A percentile compares a stretch with the other conserved stretches of the same genome.
These are phyloP conservation scores for Diplosphaera chodatii DNA, from an alignment of 139 green algal species.

Conservation along the genomic window DNA sequence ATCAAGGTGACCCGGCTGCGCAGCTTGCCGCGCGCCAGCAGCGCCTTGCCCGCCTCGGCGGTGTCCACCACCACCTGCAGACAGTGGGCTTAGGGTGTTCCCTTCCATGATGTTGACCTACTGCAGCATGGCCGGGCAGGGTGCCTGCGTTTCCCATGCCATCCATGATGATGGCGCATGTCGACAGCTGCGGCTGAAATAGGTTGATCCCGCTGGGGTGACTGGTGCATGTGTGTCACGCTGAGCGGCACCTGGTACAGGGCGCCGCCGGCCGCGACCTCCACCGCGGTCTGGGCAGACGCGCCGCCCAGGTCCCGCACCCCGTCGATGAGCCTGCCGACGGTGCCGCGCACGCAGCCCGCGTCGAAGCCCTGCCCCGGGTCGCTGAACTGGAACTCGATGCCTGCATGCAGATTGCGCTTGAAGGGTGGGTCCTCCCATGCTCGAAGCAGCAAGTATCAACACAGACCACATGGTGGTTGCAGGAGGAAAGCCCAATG, in stretches of 20 bases:
- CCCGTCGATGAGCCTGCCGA: slow-evolving; percentile 78
- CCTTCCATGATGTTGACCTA: too few relatives aligned
- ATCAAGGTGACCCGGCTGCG: slow-evolving; percentile 91
- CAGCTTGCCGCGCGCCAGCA: slow-evolving; percentile 81
- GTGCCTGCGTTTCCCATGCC: background rate
- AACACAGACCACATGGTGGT: too few relatives aligned
- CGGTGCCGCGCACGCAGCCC: slow-evolving; percentile 66
- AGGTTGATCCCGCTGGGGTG: too few relatives aligned
- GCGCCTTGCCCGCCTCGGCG: slow-evolving; percentile 75
- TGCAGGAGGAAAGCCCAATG: too few relatives aligned
- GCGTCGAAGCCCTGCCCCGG: slow-evolving; percentile 67
- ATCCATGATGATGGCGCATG: too few relatives aligned
- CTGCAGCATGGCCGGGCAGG: too few relatives aligned
- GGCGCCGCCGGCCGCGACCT: slow-evolving; percentile 91
- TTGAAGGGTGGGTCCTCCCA: too few relatives aligned
- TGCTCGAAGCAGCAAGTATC: slow-evolving; percentile 11
- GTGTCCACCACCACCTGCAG: slow-evolving; percentile 80
- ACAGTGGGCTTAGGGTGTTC: too few relatives aligned
- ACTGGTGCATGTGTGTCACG: too few relatives aligned
- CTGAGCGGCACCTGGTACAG: slow-evolving; percentile 88
- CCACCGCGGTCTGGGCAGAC: slow-evolving; percentile 67
- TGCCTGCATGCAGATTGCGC: slow-evolving; percentile 16
- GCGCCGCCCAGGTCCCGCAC: slow-evolving; percentile 37
- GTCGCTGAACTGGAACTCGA: slow-evolving; percentile 74
- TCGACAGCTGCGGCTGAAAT: too few relatives aligned